phyloP scores from a whole-genome alignment of 495 filamentous ascomycete genomes.

The Aspergillus asperescens region DNA sequence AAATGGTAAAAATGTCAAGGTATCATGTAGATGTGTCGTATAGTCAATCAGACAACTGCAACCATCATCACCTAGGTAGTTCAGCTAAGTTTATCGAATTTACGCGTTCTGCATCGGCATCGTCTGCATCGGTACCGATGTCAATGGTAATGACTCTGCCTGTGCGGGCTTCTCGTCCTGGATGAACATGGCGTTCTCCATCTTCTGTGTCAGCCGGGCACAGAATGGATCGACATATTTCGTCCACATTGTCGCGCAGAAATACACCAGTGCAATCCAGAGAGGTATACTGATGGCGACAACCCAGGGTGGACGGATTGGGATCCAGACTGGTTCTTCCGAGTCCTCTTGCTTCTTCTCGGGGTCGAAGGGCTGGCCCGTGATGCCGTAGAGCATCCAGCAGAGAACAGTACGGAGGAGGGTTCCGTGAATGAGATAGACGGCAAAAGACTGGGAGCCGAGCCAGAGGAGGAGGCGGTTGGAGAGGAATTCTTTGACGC shows the following conservation, averaged over 20 bases:
- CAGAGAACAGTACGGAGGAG: constrained; percentile 57
- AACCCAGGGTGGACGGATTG: constrained; percentile 36
- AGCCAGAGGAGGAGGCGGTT: constrained; percentile 58
- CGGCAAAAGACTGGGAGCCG: constrained; percentile 62
- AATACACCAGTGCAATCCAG: constrained; percentile 57
- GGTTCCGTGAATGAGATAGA: constrained; percentile 63
- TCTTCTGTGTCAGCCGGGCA: constrained; percentile 52
- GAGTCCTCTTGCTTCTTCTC: constrained; percentile 32
- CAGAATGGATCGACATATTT: constrained; percentile 61
- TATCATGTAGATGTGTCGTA: constrained; percentile 4
- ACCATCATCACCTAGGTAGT: background rate
- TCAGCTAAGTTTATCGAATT: background rate
- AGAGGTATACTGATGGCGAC: constrained; percentile 47
- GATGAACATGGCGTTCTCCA: constrained; percentile 51
- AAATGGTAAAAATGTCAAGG: background rate
- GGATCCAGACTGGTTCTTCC: constrained; percentile 36
- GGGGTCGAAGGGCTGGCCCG: constrained; percentile 41
- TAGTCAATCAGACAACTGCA: background rate
- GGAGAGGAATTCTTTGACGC: constrained; percentile 50
- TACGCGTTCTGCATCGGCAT: constrained; percentile 24
- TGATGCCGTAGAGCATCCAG: constrained; percentile 61
- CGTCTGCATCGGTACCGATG: constrained; percentile 30
- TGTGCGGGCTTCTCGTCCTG: constrained; percentile 42
- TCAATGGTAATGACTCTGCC: constrained; percentile 32
- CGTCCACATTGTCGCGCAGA: constrained; percentile 57